Conservation (phyloP, 169 alveolate species). For the Plasmodium knowlesi region DNA sequence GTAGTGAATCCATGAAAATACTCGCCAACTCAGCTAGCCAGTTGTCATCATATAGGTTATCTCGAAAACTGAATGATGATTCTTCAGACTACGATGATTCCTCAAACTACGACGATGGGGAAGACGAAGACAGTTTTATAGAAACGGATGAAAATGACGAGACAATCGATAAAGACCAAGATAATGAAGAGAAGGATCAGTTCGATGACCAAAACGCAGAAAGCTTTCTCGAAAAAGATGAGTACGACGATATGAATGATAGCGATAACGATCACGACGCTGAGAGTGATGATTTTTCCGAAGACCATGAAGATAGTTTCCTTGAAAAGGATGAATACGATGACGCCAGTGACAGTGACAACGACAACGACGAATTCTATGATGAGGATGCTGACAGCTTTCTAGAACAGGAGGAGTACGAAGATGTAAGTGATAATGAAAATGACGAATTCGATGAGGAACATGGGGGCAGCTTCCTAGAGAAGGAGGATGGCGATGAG, state of each 20-base stretch:
- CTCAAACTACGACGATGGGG: background rate
- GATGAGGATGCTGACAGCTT: conserved; percentile 21
- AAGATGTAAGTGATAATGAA: background rate
- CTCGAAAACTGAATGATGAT: conserved; percentile 12
- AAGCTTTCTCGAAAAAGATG: background rate
- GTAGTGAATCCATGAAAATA: conserved; percentile 9
- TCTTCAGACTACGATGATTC: background rate
- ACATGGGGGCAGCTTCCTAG: background rate
- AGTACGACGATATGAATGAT: background rate
- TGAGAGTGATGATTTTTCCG: background rate
- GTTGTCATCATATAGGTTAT: conserved; percentile 2
- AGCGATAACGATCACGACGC: background rate
- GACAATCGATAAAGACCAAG: background rate
- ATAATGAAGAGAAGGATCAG: background rate
- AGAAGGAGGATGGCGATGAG: background rate
- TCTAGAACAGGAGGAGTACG: conserved; percentile 20
- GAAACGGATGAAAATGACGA: conserved; percentile 11
- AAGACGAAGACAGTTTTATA: conserved; percentile 21
- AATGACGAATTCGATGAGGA: background rate
- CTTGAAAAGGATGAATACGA: conserved; percentile 47
- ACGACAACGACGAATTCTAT: conserved; percentile 10
- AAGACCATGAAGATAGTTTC: background rate
- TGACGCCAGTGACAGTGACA: conserved; percentile 4
- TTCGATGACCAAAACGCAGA: background rate
- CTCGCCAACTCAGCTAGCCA: background rate